phyloP scores from a whole-genome alignment of 495 filamentous ascomycete species.

The Aspergillus leporis region DNA sequence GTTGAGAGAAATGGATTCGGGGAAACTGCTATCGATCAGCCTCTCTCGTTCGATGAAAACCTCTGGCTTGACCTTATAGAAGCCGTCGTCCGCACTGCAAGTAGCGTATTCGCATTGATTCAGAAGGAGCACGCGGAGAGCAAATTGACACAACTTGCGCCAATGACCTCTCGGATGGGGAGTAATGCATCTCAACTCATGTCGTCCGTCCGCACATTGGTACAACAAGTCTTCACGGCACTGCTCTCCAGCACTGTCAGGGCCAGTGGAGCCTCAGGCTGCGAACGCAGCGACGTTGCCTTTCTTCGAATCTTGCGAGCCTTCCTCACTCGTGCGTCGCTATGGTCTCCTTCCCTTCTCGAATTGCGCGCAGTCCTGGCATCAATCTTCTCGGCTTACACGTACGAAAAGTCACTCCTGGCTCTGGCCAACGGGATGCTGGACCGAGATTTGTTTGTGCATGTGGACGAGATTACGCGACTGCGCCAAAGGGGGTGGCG shows the following conservation, averaged over 20 bases:
- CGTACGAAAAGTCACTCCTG: conserved; percentile 87
- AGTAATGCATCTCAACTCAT: conserved; percentile 50
- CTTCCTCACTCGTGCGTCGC: conserved; percentile 82
- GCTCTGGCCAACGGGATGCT: conserved; percentile 81
- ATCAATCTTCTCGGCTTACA: conserved; percentile 91
- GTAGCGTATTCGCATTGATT: conserved; percentile 50
- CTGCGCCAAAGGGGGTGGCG: conserved; percentile 89
- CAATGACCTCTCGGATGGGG: conserved; percentile 13
- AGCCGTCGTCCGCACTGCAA: conserved; percentile 76
- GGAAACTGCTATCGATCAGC: conserved; percentile 51
- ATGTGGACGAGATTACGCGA: conserved; percentile 71
- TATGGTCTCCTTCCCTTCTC: conserved; percentile 78
- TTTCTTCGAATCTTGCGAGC: conserved; percentile 89
- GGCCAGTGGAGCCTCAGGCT: conserved; percentile 32
- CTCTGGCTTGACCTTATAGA: conserved; percentile 94
- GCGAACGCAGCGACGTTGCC: conserved; percentile 59
- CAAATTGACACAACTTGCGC: conserved; percentile 14
- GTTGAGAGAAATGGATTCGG: conserved; percentile 38
- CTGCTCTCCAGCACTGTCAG: conserved; percentile 68
- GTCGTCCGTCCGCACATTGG: conserved; percentile 67
- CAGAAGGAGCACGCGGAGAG: conserved; percentile 23
- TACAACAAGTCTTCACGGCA: conserved; percentile 88
- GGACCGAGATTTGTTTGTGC: conserved; percentile 85
- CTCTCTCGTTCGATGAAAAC: conserved; percentile 72
- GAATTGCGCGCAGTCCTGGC: conserved; percentile 82